Evolutionary conservation across 352 stramenopile genomes (phyloP).

Genomic region (Globisporangium radiosum): DNA sequence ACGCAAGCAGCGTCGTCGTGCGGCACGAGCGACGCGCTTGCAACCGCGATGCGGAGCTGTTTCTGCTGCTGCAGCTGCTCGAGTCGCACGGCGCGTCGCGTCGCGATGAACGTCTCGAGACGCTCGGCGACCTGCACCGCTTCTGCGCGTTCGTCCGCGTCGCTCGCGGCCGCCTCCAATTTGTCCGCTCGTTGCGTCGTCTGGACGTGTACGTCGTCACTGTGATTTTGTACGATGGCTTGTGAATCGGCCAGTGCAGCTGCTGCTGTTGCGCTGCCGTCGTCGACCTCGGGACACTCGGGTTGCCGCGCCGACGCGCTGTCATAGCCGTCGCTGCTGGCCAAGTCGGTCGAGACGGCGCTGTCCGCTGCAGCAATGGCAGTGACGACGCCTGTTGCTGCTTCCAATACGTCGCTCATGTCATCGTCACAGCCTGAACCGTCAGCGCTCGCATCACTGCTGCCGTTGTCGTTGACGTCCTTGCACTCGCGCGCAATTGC

Average conservation of each 20-base stretch:
- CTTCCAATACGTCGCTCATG: background rate
- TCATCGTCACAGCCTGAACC: background rate
- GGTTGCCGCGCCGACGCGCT: background rate
- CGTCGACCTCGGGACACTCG: constrained; percentile 9
- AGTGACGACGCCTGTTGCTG: constrained; percentile 1
- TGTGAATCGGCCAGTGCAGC: too few relatives aligned
- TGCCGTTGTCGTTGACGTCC: too few relatives aligned
- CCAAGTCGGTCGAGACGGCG: too few relatives aligned
- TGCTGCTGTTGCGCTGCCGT: background rate
- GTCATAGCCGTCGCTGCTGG: background rate
- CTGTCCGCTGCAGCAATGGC: too few relatives aligned
- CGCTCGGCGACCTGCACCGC: constrained; percentile 19
- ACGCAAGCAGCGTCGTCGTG: too few relatives aligned
- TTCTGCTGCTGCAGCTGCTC: constrained; percentile 33
- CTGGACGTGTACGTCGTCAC: too few relatives aligned
- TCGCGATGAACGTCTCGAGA: constrained; percentile 33
- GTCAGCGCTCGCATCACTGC: background rate
- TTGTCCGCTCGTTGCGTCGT: too few relatives aligned
- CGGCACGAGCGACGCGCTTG: too few relatives aligned
- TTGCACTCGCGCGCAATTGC: background rate
- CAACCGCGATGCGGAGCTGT: constrained; percentile 2
- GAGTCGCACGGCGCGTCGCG: constrained; percentile 27
- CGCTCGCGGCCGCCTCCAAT: too few relatives aligned
- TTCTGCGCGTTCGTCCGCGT: background rate
- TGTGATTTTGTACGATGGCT: too few relatives aligned